phyloP scores from a whole-genome alignment of 2,329 filamentous ascomycete species.

The Ustulina deusta region DNA sequence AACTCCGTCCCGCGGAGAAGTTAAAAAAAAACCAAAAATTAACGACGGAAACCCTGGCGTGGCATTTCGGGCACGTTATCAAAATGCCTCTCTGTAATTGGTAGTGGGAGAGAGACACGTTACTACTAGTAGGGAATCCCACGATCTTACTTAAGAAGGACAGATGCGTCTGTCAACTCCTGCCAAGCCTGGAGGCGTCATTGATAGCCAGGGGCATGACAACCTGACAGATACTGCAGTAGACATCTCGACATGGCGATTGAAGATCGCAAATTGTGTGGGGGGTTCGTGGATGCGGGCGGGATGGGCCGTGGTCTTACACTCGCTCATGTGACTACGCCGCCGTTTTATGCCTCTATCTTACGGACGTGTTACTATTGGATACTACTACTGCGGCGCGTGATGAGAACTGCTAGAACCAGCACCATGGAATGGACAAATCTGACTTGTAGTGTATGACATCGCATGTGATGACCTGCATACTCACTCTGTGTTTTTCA shows the following conservation, averaged over 20 bases:
- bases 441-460: constrained; percentile 7
- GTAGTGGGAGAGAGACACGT: neutral
- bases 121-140: neutral
- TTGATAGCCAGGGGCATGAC: constrained; percentile 6
- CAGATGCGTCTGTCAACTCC: constrained; percentile 4
- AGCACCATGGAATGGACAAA: neutral
- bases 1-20: neutral
- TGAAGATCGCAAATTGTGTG: constrained; percentile 17
- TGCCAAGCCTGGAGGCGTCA: constrained; percentile 22
- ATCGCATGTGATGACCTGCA: constrained; percentile 31
- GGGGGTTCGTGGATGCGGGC: constrained; percentile 22
- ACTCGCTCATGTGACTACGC: constrained; percentile 31
- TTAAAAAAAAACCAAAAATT: neutral
- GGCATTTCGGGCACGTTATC: constrained; percentile 26
- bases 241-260: constrained; percentile 11
- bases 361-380: neutral
- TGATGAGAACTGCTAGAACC: too few species aligned
- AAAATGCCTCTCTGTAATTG: constrained; percentile 19
- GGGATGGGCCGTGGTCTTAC: constrained; percentile 34
- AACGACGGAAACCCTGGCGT: neutral
- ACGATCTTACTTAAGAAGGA: neutral
- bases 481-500: constrained; percentile 11
- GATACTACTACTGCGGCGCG: neutral
- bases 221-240: neutral
- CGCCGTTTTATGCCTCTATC: constrained; percentile 20